Base-by-base conservation (phyloP, 768 basidiomycete species). In the Termitomyces sp. region DNA sequence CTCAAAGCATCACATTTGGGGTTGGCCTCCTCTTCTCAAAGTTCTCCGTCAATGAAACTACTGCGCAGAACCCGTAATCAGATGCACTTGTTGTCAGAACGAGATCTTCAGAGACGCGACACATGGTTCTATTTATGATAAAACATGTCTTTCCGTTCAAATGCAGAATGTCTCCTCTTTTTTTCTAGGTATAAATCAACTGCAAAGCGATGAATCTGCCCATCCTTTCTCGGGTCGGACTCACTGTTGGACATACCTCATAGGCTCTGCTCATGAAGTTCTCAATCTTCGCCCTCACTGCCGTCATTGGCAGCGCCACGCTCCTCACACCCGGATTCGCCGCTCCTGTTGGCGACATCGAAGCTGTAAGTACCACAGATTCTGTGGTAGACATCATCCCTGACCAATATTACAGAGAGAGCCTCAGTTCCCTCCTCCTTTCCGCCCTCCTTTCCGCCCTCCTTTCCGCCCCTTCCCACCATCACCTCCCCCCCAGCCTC, bases 231-330 rank as follows among this genome's bases (percentile, higher is more conserved):
- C 23, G 9, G 6, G 3, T 31, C 3, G n/a, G 2, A 35, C n/a
- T 11, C 1, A 32, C 2, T 9, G 10, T 16, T 29, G n/a, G 32
- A n/a, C n/a, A n/a, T n/a, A 33, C 32, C 20, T 23, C 9, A 11
- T 2, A 11, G 13, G 7, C 7, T 9, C 22, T 3, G 16, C 9
- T 15, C 25, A 55, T 56, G 54, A 56, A 50, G n/a, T 36, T 55
- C 42, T 31, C 27, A 3, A 50, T 36, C 15, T 50, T 44, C 27
- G 41, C 54, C 5, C 33, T 55, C 18, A 38, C 18, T 22, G 54
- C 54, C 7, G 32, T 55, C 20, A 35, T 55, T 3, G 54, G 41
- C 32, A 50, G 54, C 41, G 54, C 48, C 41, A 41, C 54, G 10
- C 35, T 55, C 35, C 13, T 55, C 15, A 13, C 27, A 10, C 40